Conservation (phyloP, 805 yeast genomes). For the Ogataea minuta region DNA sequence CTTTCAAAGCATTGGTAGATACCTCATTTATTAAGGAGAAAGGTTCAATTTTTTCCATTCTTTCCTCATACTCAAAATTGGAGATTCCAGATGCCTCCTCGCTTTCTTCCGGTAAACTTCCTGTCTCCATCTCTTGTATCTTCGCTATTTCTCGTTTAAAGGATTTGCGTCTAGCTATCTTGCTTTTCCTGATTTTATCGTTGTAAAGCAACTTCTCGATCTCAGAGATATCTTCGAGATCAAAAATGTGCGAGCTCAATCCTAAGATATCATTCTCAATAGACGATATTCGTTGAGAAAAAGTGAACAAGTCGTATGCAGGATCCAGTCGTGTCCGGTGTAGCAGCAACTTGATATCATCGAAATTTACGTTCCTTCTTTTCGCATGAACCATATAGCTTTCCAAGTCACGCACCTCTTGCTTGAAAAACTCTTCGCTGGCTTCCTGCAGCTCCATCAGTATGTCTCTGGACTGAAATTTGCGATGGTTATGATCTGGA, state of each 20-base stretch:
- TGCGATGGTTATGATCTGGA: conserved; percentile 17
- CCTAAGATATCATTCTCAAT: conserved; percentile 18
- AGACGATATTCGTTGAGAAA: conserved; percentile 4
- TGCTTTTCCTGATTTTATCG: conserved; percentile 16
- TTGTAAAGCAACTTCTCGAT: conserved; percentile 27
- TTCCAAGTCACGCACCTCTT: conserved; percentile 35
- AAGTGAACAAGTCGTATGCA: conserved; percentile 16
- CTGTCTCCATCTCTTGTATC: conserved; percentile 2
- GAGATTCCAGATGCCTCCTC: not conserved
- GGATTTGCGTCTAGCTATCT: conserved; percentile 10
- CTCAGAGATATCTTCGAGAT: conserved; percentile 26
- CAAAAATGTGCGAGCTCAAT: conserved; percentile 18
- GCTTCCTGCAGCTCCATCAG: conserved; percentile 31
- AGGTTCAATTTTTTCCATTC: conserved; percentile 8
- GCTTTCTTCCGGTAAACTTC: conserved; percentile 2
- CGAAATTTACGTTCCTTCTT: conserved; percentile 29
- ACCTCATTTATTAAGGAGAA: not conserved
- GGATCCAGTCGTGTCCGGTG: conserved; percentile 28
- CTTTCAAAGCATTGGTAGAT: no score
- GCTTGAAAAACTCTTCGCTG: conserved; percentile 36
- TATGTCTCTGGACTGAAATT: conserved; percentile 23
- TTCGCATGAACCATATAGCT: conserved; percentile 35
- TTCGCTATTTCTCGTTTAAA: not conserved
- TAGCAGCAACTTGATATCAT: conserved; percentile 36
- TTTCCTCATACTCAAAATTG: conserved; percentile 10